Base-by-base conservation (phyloP, 495 filamentous ascomycete species). In the Trichocladium antarcticum region DNA sequence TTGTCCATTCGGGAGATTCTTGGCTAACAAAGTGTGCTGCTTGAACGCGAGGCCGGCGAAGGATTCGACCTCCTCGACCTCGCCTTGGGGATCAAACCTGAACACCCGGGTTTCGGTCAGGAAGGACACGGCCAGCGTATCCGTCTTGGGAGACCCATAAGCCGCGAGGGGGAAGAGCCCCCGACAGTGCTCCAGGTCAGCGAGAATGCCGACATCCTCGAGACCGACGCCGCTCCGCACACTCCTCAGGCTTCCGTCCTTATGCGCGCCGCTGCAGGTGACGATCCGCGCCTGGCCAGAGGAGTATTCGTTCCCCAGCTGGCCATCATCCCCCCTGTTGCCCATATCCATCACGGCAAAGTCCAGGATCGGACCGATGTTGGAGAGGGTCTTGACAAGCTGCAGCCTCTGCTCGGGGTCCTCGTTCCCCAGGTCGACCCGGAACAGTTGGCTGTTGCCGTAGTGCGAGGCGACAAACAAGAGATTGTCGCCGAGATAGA, bases 331-430 rank as follows among this genome's bases (percentile, higher is more conserved):
- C 42, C 81, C 77, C 21, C 87, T 76, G 51, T 83, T 89, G 0
- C 89, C 89, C 72, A 96, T 82, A 59, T 97, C 90, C 85, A 97
- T 93, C 10, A 97, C 78, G 5, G 83, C 83, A 45, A 97, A 95
- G 58, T 99, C 92, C 12, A 95, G 64, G 37, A 97, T 85, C 1
- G 92, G 92, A 0, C 85, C 89, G 60, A 95, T 84, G 57, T 93
- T 97, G 9, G 78, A 67, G 44, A 96, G 66, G 0, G 79, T 84
- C 65, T 97, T 87, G 9, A 94, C 66, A 2, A 88, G 62, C 32
- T 83, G 70, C 27, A 90, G 59, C 0, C 68, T 67, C 20, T 70
- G 67, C n/a, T 35, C 37, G 9, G 41, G 8, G 4, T 60, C 54
- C 10, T 66, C 57, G 12, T 31, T 49, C 0, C 14, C 36, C 1